phyloP scores from a whole-genome alignment of 495 filamentous ascomycete genomes.

The Rhypophila decipiens region DNA sequence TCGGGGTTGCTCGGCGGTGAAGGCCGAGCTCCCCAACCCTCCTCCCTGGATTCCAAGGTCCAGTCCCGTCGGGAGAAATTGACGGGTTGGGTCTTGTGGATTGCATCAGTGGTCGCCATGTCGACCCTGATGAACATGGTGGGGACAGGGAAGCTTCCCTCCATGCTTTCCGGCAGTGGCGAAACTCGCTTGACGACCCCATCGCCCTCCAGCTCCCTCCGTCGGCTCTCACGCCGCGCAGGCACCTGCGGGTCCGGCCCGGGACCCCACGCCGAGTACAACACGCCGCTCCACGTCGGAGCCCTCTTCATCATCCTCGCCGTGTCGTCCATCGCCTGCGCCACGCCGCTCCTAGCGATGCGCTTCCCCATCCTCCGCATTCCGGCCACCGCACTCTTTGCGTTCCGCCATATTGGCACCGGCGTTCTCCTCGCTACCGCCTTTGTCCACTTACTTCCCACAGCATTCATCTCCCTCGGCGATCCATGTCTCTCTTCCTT shows the following conservation, averaged over 20 bases:
- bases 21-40: constrained; percentile 20
- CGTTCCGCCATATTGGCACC: constrained; percentile 76
- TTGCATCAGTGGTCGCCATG: constrained; percentile 19
- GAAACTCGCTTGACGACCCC: no score
- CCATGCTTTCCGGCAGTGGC: no score
- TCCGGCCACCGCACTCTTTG: constrained; percentile 53
- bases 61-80: constrained; percentile 7
- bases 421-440: constrained; percentile 83
- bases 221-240: no score
- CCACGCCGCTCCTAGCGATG: constrained; percentile 48
- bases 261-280: constrained; percentile 44
- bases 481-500: constrained; percentile 70
- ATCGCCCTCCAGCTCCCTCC: no score
- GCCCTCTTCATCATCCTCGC: constrained; percentile 67
- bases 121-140: constrained; percentile 17
- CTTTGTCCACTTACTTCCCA: constrained; percentile 78
- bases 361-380: constrained; percentile 39
- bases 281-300: constrained; percentile 63
- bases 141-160: no score
- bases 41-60: no score
- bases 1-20: constrained; percentile 25
- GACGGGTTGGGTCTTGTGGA: constrained; percentile 24
- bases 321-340: constrained; percentile 60
- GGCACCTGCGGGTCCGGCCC: constrained; percentile 4
- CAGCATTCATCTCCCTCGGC: constrained; percentile 73